phyloP scores from a whole-genome alignment of 2,329 filamentous ascomycete species.

The Exophiala xenobiotica region DNA sequence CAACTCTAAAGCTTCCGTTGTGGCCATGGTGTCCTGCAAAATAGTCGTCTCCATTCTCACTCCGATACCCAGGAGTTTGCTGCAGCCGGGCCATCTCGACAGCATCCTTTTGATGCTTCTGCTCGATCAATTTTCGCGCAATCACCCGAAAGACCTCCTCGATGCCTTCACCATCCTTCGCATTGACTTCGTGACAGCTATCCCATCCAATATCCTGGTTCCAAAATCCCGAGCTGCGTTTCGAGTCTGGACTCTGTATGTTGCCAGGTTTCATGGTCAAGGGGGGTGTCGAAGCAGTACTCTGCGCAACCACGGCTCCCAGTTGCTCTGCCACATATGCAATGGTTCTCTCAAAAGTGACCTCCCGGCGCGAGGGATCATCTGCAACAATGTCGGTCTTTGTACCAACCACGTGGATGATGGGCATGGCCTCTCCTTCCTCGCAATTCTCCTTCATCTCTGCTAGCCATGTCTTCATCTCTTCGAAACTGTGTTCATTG shows the following conservation, averaged over 20 bases:
- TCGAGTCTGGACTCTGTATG: conserved; percentile 42
- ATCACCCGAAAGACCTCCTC: conserved; percentile 94
- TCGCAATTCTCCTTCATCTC: conserved; percentile 77
- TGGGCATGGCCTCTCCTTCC: conserved; percentile 45
- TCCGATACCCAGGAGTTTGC: conserved; percentile 46
- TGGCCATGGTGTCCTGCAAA: conserved; percentile 38
- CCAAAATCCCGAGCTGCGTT: conserved; percentile 61
- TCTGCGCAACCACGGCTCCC: conserved; percentile 54
- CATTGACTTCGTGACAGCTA: conserved; percentile 93
- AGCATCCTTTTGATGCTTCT: conserved; percentile 58
- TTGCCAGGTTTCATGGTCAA: conserved; percentile 48
- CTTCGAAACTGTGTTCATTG: conserved; percentile 76
- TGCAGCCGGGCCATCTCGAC: conserved; percentile 49
- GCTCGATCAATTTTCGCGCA: conserved; percentile 79
- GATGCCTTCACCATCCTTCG: conserved; percentile 90
- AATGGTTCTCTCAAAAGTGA: conserved; percentile 93
- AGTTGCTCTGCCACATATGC: conserved; percentile 93
- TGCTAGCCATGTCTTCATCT: conserved; percentile 88
- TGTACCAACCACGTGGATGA: conserved; percentile 92
- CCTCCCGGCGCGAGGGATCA: conserved; percentile 74
- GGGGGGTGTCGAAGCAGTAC: conserved; percentile 65
- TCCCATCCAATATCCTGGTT: conserved; percentile 93
- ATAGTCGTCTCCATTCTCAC: conserved; percentile 33
- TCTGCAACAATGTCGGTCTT: conserved; percentile 87
- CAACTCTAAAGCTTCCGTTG: conserved; percentile 60